phyloP scores from a whole-genome alignment of 179 eudicot genomes.

The Corrigiola litoralis region DNA sequence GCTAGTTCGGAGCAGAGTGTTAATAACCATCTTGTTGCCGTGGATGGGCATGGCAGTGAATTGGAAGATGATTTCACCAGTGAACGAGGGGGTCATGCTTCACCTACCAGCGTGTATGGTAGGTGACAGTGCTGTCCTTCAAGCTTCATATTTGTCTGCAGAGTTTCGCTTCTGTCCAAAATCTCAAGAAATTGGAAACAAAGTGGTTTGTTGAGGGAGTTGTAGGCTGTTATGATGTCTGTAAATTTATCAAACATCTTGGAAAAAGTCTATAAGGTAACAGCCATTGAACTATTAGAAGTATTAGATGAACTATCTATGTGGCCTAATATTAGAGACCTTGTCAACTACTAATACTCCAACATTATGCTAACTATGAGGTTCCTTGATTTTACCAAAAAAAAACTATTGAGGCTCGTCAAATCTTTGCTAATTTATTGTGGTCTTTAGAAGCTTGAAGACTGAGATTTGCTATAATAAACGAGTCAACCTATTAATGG shows the following conservation, averaged over 20 bases:
- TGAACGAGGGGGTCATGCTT: conserved; percentile 38
- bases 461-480: background rate
- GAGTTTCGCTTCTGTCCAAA: conserved; percentile 8
- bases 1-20: conserved; percentile 86
- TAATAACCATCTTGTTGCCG: conserved; percentile 52
- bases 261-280: conserved; percentile 19
- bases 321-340: conserved; percentile 25
- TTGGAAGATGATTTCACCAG: conserved; percentile 58
- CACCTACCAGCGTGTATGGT: conserved; percentile 22
- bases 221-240: conserved; percentile 26
- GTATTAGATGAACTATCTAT: conserved; percentile 7
- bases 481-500: no score
- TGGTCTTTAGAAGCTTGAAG: background rate
- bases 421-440: no score
- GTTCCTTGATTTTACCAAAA: conserved; percentile 17
- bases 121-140: conserved; percentile 21
- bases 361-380: conserved; percentile 18
- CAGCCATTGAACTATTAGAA: conserved; percentile 23
- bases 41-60: conserved; percentile 53
- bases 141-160: no score
- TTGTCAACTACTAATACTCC: conserved; percentile 17
- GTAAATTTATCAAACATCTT: conserved; percentile 26
- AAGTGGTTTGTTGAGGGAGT: conserved; percentile 11
- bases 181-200: conserved; percentile 13
- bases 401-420: no score